phyloP scores from a whole-genome alignment of 345 rosid species.

The Bruguiera gymnorhiza region DNA sequence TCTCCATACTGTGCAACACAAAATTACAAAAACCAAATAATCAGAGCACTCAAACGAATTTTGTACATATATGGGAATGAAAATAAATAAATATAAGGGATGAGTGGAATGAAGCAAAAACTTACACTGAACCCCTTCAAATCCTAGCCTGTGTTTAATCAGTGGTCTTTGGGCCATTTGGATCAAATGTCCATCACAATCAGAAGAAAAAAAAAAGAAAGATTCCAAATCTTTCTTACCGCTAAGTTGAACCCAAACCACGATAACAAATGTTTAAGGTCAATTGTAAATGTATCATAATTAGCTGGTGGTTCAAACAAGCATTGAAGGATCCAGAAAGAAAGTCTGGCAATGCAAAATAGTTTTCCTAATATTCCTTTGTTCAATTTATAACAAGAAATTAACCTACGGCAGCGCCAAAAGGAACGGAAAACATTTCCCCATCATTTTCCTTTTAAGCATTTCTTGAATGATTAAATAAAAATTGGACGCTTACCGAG shows the following conservation, averaged over 20 bases:
- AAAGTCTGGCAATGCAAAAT: constrained; percentile 1
- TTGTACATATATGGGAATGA: constrained; percentile 7
- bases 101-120: background rate
- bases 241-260: constrained; percentile 1
- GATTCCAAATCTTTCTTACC: constrained; percentile 3
- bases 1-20: constrained; percentile 68
- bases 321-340: background rate
- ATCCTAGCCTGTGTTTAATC: background rate
- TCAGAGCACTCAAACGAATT: constrained; percentile 23
- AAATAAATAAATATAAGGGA: background rate
- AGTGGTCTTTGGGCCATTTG: background rate
- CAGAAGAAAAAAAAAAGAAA: background rate
- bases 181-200: constrained; percentile 1
- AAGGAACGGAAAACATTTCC: constrained; percentile 11
- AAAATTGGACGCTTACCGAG: constrained; percentile 50
- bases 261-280: background rate
- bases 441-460: background rate
- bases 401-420: background rate
- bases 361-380: background rate
- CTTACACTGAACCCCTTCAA: background rate
- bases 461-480: background rate
- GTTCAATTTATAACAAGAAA: constrained; percentile 6
- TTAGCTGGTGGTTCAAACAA: background rate
- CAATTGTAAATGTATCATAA: background rate
- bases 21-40: constrained; percentile 7